Percentiles rank a stretch among this genome's conserved stretches.
Conservation (phyloP, 768 basidiomycete genomes). For the Podaxis sp. region DNA sequence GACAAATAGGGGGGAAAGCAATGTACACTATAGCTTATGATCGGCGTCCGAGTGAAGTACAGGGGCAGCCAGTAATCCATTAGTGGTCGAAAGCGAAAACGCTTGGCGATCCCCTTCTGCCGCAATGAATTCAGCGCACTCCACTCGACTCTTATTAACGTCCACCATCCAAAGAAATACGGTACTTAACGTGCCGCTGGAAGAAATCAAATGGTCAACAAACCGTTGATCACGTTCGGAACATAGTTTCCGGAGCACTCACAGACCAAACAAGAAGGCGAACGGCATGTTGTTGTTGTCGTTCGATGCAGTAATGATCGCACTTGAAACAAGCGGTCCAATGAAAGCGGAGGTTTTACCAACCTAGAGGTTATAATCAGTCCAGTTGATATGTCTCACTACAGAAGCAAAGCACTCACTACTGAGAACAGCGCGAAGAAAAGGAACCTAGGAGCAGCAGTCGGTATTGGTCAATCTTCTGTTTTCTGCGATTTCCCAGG, state of each 20-base stretch:
- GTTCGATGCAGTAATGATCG: slow-evolving; percentile 66
- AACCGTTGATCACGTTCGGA: background rate
- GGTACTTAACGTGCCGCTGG: slow-evolving; percentile 48
- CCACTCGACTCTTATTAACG: slow-evolving; percentile 59
- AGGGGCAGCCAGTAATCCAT: background rate
- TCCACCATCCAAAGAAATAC: slow-evolving; percentile 64
- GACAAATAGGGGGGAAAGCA: background rate
- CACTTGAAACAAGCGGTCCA: slow-evolving; percentile 72
- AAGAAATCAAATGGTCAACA: background rate
- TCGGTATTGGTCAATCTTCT: slow-evolving; percentile 13
- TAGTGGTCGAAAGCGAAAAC: slow-evolving; percentile 17
- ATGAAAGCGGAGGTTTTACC: slow-evolving; percentile 80
- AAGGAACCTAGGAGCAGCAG: slow-evolving; percentile 46
- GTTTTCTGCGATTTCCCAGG: background rate
- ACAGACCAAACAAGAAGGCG: slow-evolving; percentile 71
- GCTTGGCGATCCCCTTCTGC: slow-evolving; percentile 44
- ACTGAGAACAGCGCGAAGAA: slow-evolving; percentile 78
- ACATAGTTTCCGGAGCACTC: slow-evolving; percentile 25
- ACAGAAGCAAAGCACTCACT: slow-evolving; percentile 32
- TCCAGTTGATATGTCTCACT: background rate
- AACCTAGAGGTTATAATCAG: slow-evolving; percentile 34
- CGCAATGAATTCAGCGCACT: slow-evolving; percentile 60
- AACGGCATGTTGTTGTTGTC: slow-evolving; percentile 79
- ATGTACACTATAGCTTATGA: background rate
- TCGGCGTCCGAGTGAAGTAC: slow-evolving; percentile 29